Conservation (phyloP, 495 filamentous ascomycete species). For the Poronia punctata region DNA sequence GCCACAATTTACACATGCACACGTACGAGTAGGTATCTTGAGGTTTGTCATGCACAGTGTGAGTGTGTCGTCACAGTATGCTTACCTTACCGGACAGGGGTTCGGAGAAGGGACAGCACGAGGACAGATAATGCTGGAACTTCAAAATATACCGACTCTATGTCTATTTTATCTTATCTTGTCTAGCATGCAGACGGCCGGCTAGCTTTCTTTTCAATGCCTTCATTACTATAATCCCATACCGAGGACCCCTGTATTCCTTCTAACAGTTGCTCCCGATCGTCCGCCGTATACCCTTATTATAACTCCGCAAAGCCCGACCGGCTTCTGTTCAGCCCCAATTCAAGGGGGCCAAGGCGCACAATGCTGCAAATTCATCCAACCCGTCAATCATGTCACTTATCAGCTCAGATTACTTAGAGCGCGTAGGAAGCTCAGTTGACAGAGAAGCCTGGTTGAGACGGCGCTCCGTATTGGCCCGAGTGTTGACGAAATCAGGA, state of each 20-base stretch:
- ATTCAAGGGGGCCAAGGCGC: slow-evolving; percentile 1
- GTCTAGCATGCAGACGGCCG: slow-evolving; percentile 6
- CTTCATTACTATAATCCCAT: slow-evolving; percentile 5
- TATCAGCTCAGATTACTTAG: slow-evolving; percentile 26
- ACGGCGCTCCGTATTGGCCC: slow-evolving; percentile 81
- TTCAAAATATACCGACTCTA: slow-evolving; percentile 6
- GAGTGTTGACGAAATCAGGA: slow-evolving; percentile 94
- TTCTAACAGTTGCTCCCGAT: slow-evolving; percentile 2
- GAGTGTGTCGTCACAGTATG: too few relatives aligned
- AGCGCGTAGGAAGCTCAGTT: slow-evolving; percentile 23
- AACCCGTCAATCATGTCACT: slow-evolving; percentile 12
- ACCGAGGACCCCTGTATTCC: slow-evolving; percentile 5
- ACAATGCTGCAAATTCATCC: slow-evolving; percentile 2
- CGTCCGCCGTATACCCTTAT: slow-evolving; percentile 4
- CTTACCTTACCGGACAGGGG: too few relatives aligned
- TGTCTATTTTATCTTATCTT: slow-evolving; percentile 12
- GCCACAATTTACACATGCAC: too few relatives aligned
- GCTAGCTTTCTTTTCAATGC: slow-evolving; percentile 3
- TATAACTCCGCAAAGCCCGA: slow-evolving; percentile 1
- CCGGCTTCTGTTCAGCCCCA: slow-evolving; percentile 1
- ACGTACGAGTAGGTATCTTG: too few relatives aligned
- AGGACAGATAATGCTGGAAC: too few relatives aligned
- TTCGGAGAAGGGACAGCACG: too few relatives aligned
- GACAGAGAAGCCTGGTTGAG: slow-evolving; percentile 59
- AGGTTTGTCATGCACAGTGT: too few relatives aligned